A percentile compares a stretch with the other conserved stretches of the same genome.
Evolutionary conservation across 2,329 filamentous ascomycete species (phyloP).

Genomic region (Xylaria sp.): DNA sequence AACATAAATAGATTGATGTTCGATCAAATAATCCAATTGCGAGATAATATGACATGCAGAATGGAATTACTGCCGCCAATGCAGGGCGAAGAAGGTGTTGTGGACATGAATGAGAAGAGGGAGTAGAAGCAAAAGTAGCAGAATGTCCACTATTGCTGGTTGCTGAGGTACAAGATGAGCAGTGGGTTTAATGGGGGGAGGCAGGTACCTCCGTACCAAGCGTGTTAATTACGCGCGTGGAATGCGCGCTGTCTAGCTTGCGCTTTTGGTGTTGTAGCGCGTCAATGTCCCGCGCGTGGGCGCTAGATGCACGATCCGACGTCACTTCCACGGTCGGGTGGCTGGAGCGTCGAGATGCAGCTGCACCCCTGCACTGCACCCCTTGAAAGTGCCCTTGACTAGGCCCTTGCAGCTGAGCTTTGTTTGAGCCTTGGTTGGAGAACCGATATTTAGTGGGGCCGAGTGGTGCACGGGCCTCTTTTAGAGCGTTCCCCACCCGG

Average conservation of each 20-base stretch:
- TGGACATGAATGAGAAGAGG: slow-evolving; percentile 27
- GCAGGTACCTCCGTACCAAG: slow-evolving; percentile 42
- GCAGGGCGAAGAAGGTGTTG: slow-evolving; percentile 12
- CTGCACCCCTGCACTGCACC: not conserved
- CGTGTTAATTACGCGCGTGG: slow-evolving; percentile 43
- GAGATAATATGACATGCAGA: slow-evolving; percentile 16
- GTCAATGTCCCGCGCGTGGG: slow-evolving; percentile 36
- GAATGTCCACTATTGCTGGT: slow-evolving; percentile 36
- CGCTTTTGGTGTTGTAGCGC: slow-evolving; percentile 37
- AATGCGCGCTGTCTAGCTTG: slow-evolving; percentile 44
- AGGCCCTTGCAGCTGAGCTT: slow-evolving; percentile 1
- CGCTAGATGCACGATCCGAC: slow-evolving; percentile 37
- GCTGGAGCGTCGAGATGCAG: slow-evolving; percentile 26
- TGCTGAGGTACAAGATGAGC: slow-evolving; percentile 44
- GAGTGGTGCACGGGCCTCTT: slow-evolving; percentile 29
- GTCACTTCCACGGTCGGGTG: slow-evolving; percentile 41
- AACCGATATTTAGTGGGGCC: slow-evolving; percentile 26
- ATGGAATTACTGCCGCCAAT: slow-evolving; percentile 8
- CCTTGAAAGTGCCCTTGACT: too few relatives aligned
- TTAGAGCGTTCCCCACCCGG: slow-evolving; percentile 24
- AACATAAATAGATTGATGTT: not conserved
- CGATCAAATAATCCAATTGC: slow-evolving; percentile 6
- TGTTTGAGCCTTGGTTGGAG: not conserved
- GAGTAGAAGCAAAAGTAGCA: slow-evolving; percentile 30
- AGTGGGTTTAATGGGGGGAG: slow-evolving; percentile 42